Evolutionary conservation across 83 land plant species (phyloP), one percentile per base, ranked within the genome.

Genomic region (Picea mariana): DNA sequence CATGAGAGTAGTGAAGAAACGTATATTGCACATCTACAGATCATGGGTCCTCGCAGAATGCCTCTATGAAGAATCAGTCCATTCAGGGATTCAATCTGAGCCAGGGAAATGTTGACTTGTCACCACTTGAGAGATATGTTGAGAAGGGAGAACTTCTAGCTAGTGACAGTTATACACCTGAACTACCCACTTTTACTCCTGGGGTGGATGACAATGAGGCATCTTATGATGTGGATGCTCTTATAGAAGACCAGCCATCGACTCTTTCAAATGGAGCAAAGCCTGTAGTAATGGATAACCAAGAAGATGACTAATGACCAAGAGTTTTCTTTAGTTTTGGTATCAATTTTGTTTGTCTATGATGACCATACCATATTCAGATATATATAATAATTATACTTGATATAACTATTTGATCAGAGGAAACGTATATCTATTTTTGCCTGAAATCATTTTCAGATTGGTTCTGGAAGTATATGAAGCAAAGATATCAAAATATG

Each of bases 1-100:
- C 79, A 8, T 77, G 79, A 59, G 20, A 60, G 58, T 26, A 60
- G 63, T 77, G 79, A 59, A 77, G 79, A 47, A 47, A 65, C 42
- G 61, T 40, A 44, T 11, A 34, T 18, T 78, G 7, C 77, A 3
- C 77, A 20, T 75, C 77, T 27, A 78, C 61, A 78, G 11, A 58
- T 23, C 77, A 31, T 60, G 80, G 80, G 20, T 78, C 65, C 20
- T 61, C 59, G 18, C 65, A 61, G 12, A 78, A 47, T 78, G 24
- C 20, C 44, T 61, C 80, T 27, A 4, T 61, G 9, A 78, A 78
- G n/a, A 60, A n/a, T 78, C 63, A 78, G 40, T 38, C 40, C 40
- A 38, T 38, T 38, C 40, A 38, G 0, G 40, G 40, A 38, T 38
- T 38, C 40, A 0, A 38, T 38, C 4, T 38, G 40, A 38, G 0